Conservation (phyloP, 2,329 filamentous ascomycete species). For the Rutstroemia sp. region DNA sequence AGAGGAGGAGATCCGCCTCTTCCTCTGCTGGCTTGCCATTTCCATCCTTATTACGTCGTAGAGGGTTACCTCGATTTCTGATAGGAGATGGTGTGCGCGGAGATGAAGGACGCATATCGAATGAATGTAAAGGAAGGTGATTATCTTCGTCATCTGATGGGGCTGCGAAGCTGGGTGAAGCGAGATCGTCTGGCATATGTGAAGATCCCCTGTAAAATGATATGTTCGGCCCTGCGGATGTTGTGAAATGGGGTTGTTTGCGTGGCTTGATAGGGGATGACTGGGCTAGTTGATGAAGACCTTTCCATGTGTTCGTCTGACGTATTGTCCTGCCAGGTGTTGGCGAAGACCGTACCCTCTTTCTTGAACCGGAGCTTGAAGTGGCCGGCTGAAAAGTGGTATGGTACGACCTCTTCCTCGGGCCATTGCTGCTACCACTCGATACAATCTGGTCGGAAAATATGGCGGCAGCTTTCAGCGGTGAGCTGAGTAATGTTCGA, state of each 20-base stretch:
- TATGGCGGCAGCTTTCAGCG: slow-evolving; percentile 67
- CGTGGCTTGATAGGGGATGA: slow-evolving; percentile 80
- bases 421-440: slow-evolving; percentile 58
- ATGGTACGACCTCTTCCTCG: slow-evolving; percentile 57
- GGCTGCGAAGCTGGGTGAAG: slow-evolving; percentile 53
- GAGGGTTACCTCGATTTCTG: slow-evolving; percentile 43
- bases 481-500: slow-evolving; percentile 64
- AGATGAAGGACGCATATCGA: slow-evolving; percentile 70
- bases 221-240: slow-evolving; percentile 61
- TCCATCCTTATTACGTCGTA: slow-evolving; percentile 43
- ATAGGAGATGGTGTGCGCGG: slow-evolving; percentile 72
- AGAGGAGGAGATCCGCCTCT: slow-evolving; percentile 72
- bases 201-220: slow-evolving; percentile 63
- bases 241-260: slow-evolving; percentile 68
- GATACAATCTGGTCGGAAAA: slow-evolving; percentile 78
- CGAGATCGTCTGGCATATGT: slow-evolving; percentile 54
- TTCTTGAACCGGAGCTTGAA: slow-evolving; percentile 49
- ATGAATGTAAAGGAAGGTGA: slow-evolving; percentile 69
- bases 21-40: slow-evolving; percentile 62
- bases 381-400: slow-evolving; percentile 42
- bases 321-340: slow-evolving; percentile 50
- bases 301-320: slow-evolving; percentile 62
- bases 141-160: slow-evolving; percentile 77
- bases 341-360: slow-evolving; percentile 64
- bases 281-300: slow-evolving; percentile 69